Percentiles rank a stretch among this genome's conserved stretches.
These are phyloP conservation scores for Phytopythium kandeliae DNA, from an alignment of 352 stramenopile species.

Conservation along the genomic window DNA sequence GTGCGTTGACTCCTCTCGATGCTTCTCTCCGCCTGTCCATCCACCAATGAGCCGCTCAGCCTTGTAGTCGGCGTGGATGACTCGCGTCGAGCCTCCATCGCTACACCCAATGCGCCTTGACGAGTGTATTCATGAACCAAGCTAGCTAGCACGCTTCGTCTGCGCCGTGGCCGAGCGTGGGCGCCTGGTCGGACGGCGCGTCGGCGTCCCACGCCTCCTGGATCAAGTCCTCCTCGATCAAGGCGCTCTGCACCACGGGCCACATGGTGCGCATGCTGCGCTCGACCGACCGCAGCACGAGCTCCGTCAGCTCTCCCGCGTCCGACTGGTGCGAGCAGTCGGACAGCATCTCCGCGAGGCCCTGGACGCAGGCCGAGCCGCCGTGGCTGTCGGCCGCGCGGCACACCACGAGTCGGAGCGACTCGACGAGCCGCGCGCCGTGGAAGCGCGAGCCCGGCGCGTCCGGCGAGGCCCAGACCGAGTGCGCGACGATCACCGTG, in stretches of 20 bases:
- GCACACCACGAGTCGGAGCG: neutral
- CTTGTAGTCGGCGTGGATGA: no score
- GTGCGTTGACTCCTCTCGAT: no score
- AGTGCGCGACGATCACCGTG: conserved; percentile 1
- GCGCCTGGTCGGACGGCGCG: neutral
- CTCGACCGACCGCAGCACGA: neutral
- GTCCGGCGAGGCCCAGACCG: conserved; percentile 1
- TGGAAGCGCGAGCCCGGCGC: neutral
- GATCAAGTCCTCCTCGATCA: conserved; percentile 4
- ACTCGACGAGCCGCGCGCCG: neutral
- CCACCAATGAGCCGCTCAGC: no score
- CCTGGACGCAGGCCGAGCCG: neutral
- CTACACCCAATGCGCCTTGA: no score
- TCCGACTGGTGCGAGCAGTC: neutral
- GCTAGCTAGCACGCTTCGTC: no score
- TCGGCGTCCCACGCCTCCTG: neutral
- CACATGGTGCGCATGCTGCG: conserved; percentile 3
- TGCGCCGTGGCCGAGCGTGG: no score
- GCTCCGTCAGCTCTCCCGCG: conserved; percentile 1
- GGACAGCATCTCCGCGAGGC: neutral
- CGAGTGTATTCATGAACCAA: no score
- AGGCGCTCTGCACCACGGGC: conserved; percentile 3
- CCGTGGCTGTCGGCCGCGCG: neutral
- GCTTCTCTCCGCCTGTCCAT: neutral
- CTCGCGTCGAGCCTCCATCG: no score